Percentiles rank a stretch among this genome's conserved stretches.
These are phyloP conservation scores for Euptelea pleiosperma DNA, from an alignment of 164 flowering plant genomes.

Conservation along the genomic window DNA sequence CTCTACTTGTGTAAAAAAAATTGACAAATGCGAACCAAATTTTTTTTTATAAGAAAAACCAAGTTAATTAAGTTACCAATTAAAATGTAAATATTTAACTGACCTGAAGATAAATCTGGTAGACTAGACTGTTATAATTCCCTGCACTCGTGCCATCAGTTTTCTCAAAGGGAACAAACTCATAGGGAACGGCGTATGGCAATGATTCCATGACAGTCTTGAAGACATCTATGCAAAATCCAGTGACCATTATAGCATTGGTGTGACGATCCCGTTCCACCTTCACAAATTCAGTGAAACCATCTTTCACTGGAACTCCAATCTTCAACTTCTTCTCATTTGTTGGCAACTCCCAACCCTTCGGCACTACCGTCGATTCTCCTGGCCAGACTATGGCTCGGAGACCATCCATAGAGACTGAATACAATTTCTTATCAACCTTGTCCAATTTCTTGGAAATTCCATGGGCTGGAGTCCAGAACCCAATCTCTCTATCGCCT, in stretches of 20 bases:
- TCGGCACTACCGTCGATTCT: slow-evolving; percentile 1
- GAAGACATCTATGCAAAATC: slow-evolving; percentile 5
- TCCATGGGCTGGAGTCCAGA: too few species aligned
- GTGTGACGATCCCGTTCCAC: not conserved
- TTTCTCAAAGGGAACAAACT: too few species aligned
- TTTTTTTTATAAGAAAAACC: not conserved
- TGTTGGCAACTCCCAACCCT: slow-evolving; percentile 9
- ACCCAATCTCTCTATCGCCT: too few species aligned
- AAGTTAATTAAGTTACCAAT: not conserved
- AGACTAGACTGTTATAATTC: too few species aligned
- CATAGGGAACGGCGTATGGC: too few species aligned
- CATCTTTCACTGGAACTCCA: too few species aligned
- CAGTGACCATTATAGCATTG: not conserved
- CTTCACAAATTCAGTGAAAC: slow-evolving; percentile 7
- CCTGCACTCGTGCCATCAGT: too few species aligned
- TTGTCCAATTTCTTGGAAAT: too few species aligned
- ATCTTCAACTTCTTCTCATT: slow-evolving; percentile 6
- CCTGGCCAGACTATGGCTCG: not conserved
- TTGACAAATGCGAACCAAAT: not conserved
- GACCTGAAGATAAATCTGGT: not conserved
- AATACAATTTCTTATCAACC: too few species aligned
- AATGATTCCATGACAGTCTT: too few species aligned
- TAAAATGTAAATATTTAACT: not conserved
- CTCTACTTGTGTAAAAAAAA: too few species aligned
- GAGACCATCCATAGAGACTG: not conserved